phyloP scores from a whole-genome alignment of 495 filamentous ascomycete species.

The Trypethelium eluteriae region DNA sequence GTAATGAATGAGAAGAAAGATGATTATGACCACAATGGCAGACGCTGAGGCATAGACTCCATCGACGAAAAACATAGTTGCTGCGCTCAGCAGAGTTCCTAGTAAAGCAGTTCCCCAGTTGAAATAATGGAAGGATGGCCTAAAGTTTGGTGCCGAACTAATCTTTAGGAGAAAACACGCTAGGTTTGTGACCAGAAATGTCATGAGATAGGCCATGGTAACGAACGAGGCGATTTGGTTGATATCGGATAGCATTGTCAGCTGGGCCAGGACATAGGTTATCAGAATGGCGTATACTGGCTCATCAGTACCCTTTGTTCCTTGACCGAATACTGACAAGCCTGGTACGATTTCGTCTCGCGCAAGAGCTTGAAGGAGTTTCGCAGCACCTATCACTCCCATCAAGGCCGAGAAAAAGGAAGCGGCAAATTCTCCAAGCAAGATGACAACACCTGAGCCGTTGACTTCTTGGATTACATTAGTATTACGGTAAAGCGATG shows the following conservation, averaged over 20 bases:
- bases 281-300: conserved; percentile 69
- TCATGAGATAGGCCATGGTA: conserved; percentile 81
- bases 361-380: conserved; percentile 76
- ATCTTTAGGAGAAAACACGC: conserved; percentile 85
- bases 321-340: conserved; percentile 64
- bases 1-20: conserved; percentile 82
- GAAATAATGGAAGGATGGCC: conserved; percentile 82
- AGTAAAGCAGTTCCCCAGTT: conserved; percentile 73
- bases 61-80: conserved; percentile 86
- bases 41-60: conserved; percentile 71
- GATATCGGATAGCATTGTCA: conserved; percentile 76
- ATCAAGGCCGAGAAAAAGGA: conserved; percentile 80
- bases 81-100: conserved; percentile 64
- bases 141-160: conserved; percentile 86
- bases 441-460: conserved; percentile 60
- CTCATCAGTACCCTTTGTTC: conserved; percentile 66
- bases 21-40: conserved; percentile 60
- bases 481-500: conserved; percentile 64
- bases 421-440: conserved; percentile 74
- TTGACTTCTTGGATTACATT: conserved; percentile 78
- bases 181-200: conserved; percentile 70
- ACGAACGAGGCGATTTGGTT: conserved; percentile 84
- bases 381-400: conserved; percentile 83
- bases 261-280: conserved; percentile 66
- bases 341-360: conserved; percentile 74